Base-by-base conservation (phyloP, 257 asterid species). In the Scutellaria baicalensis region DNA sequence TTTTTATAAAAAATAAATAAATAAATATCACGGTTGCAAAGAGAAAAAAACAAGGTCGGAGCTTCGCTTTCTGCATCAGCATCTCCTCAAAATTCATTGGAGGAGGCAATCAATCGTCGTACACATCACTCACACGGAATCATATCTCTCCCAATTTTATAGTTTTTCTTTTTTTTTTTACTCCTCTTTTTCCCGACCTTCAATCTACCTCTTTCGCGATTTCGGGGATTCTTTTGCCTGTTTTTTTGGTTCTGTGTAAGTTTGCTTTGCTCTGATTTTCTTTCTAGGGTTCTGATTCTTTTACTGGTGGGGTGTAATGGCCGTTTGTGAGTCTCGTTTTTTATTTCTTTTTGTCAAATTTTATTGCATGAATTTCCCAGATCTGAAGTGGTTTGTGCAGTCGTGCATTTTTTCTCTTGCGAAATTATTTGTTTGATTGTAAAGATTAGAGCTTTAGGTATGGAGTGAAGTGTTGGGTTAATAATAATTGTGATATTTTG, bases 341-440 rank as follows among this genome's bases (percentile, higher is more conserved):
- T 18, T 21, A 48, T n/a, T 35, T 10, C 9, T 10, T 27, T 27
- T 39, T 18, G 13, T 9, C 55, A 10, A 14, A 14, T 18, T 60
- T 66, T 45, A 13, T 42, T 12, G 12, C 43, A 12, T n/a, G 74
- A 52, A 59, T 14, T 65, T 38, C 66, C 23, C 64, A 80, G 83
- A 83, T 83, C 85, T 80, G 81, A 64, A 61, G 64, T 59, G 70
- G 73, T 71, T 74, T 50, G 20, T 59, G 69, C 44, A 43, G 59
- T 43, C 75, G 57, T 18, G 12, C 67, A 59, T 67, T 74, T 65
- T 33, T 7, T 18, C 3, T 68, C 21, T 62, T 50, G 36, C 38
- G 52, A 45, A 23, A 13, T 42, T 58, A 52, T 68, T 33, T n/a
- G 65, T 59, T 77, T 45, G 8, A 21, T 18, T 60, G 64, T 43